These are phyloP conservation scores for Nevesoporus exiguus DNA, from an alignment of 768 basidiomycete genomes.

Conservation along the genomic window DNA sequence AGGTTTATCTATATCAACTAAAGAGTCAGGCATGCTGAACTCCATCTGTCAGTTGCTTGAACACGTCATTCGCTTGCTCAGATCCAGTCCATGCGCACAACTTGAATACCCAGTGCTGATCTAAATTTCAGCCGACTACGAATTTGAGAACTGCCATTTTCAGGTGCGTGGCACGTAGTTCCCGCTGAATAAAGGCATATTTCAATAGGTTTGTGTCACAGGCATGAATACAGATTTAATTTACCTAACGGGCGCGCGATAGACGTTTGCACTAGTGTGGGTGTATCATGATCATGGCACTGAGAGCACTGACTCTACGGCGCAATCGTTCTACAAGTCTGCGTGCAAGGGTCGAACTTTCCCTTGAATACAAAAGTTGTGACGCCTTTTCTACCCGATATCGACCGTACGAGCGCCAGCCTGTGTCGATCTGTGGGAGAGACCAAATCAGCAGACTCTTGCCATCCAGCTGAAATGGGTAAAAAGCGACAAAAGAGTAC, in stretches of 20 bases:
- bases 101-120: not conserved
- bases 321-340: not conserved
- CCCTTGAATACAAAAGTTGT: not conserved
- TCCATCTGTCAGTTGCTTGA: not conserved
- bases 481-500: conserved; percentile 7
- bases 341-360: not conserved
- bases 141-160: not conserved
- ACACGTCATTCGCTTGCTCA: not conserved
- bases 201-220: conserved; percentile 4
- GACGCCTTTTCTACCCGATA: not conserved
- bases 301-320: too few species aligned
- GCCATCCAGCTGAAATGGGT: conserved; percentile 18
- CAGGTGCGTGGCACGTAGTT: not conserved
- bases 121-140: not conserved
- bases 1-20: not conserved
- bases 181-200: not conserved
- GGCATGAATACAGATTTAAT: not conserved
- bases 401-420: not conserved
- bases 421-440: conserved; percentile 10
- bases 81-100: not conserved
- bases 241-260: conserved; percentile 3
- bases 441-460: not conserved
- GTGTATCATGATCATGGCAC: not conserved
- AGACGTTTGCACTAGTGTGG: not conserved
- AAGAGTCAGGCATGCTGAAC: not conserved